A percentile compares a stretch with the other conserved stretches of the same genome.
phyloP scores from a whole-genome alignment of 495 filamentous ascomycete species.

The Apodospora peruviana region DNA sequence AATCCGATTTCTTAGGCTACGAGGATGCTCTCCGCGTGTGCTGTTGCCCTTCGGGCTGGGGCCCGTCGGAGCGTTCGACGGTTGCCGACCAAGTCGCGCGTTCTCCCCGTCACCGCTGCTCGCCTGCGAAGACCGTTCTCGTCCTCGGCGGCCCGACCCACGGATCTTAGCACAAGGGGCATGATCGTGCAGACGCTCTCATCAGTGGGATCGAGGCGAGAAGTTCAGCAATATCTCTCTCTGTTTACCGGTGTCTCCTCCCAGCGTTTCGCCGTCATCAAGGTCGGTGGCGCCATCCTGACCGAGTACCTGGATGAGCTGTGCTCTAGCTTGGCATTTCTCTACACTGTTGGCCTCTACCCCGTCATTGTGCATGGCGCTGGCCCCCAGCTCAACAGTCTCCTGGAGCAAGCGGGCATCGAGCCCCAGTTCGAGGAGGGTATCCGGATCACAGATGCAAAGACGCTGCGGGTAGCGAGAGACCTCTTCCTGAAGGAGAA shows the following conservation, averaged over 20 bases:
- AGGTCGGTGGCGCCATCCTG: conserved; percentile 95
- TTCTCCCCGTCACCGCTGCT: conserved; percentile 19
- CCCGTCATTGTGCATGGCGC: conserved; percentile 96
- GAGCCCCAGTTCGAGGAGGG: conserved; percentile 96
- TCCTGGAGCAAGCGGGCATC: conserved; percentile 86
- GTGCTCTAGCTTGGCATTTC: conserved; percentile 80
- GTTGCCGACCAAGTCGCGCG: conserved; percentile 21
- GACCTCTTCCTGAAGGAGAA: conserved; percentile 95
- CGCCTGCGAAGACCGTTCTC: conserved; percentile 24
- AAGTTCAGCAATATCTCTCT: conserved; percentile 96
- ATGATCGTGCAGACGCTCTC: conserved; percentile 92
- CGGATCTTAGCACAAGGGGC: conserved; percentile 61
- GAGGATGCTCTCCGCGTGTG: conserved; percentile 30
- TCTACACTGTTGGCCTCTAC: conserved; percentile 92
- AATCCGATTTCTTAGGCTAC: neutral
- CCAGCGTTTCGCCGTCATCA: conserved; percentile 98
- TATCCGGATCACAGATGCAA: conserved; percentile 91
- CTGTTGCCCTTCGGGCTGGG: conserved; percentile 37
- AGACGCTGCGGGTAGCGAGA: conserved; percentile 84
- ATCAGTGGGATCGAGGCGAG: conserved; percentile 93
- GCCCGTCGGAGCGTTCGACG: conserved; percentile 37
- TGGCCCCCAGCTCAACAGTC: conserved; percentile 91
- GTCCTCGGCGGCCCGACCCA: conserved; percentile 29
- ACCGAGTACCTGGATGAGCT: conserved; percentile 90
- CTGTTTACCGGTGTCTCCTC: conserved; percentile 97